phyloP scores from a whole-genome alignment of 176 grass and related monocot species.

The Triticum dicoccoides region DNA sequence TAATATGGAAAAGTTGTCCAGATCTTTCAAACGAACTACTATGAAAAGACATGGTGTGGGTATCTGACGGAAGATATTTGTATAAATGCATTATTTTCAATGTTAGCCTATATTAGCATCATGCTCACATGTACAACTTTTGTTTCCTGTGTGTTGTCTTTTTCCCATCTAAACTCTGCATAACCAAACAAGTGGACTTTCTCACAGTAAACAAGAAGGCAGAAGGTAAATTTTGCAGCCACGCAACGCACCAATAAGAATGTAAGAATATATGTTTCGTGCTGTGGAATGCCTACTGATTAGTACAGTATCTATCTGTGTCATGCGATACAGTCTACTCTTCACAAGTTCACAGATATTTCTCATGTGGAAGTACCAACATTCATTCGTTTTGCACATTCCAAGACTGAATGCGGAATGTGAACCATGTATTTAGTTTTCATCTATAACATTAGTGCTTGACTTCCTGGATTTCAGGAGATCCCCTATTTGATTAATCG shows the following conservation, averaged over 20 bases:
- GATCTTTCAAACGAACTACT: not conserved
- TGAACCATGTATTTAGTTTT: conserved; percentile 11
- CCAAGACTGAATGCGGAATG: conserved; percentile 3
- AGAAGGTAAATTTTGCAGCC: not conserved
- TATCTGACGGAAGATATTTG: not conserved
- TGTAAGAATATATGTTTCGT: not conserved
- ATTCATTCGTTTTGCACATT: not conserved
- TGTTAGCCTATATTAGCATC: not conserved
- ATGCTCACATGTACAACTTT: not conserved
- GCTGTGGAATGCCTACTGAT: not conserved
- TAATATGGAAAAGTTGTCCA: not conserved
- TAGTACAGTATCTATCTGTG: not conserved
- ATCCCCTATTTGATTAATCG: not conserved
- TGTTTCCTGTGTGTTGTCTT: not conserved
- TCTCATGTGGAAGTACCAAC: not conserved
- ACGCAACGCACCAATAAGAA: not conserved
- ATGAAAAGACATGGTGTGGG: not conserved
- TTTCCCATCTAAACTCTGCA: not conserved
- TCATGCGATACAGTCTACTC: not conserved
- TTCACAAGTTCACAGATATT: not conserved
- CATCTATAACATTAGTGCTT: not conserved
- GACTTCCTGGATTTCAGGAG: not conserved
- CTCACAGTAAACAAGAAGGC: not conserved
- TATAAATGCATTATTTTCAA: not conserved
- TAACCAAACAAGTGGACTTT: not conserved